Evolutionary conservation across 805 yeast species (phyloP).

Genomic region (Candida morakotiae): DNA sequence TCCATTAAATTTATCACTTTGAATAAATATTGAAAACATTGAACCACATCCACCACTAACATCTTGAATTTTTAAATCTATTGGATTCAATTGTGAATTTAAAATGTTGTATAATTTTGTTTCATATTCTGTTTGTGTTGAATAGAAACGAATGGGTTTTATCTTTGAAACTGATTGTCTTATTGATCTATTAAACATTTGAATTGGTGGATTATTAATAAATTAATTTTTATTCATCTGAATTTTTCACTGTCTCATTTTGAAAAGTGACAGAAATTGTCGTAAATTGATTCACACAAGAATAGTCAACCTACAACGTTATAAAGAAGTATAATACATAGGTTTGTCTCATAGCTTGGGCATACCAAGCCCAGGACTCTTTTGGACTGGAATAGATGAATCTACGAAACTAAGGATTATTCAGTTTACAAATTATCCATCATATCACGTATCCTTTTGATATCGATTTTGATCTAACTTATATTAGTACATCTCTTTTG

Average conservation of each 20-base stretch:
- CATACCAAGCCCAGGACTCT: too few species aligned
- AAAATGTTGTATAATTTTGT: constrained; percentile 56
- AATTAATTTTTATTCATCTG: neutral
- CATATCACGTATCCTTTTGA: too few species aligned
- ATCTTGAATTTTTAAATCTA: constrained; percentile 64
- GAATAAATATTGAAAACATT: constrained; percentile 86
- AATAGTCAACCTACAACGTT: too few species aligned
- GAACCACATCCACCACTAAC: constrained; percentile 96
- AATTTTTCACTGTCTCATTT: neutral
- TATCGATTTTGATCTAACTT: too few species aligned
- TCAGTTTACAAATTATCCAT: too few species aligned
- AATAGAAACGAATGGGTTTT: neutral
- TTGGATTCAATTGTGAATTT: constrained; percentile 55
- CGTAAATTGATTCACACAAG: too few species aligned
- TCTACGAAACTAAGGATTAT: too few species aligned
- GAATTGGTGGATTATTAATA: neutral
- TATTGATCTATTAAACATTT: neutral
- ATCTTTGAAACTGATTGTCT: neutral
- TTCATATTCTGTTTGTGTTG: constrained; percentile 48
- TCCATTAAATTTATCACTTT: constrained; percentile 72
- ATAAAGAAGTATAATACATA: too few species aligned
- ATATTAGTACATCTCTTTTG: too few species aligned
- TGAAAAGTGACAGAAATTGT: too few species aligned
- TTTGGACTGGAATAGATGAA: too few species aligned
- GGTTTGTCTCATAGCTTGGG: too few species aligned